Evolutionary conservation across 2,329 filamentous ascomycete species (phyloP), one percentile per base, ranked within the genome.

Genomic region (Thelonectria rubi): DNA sequence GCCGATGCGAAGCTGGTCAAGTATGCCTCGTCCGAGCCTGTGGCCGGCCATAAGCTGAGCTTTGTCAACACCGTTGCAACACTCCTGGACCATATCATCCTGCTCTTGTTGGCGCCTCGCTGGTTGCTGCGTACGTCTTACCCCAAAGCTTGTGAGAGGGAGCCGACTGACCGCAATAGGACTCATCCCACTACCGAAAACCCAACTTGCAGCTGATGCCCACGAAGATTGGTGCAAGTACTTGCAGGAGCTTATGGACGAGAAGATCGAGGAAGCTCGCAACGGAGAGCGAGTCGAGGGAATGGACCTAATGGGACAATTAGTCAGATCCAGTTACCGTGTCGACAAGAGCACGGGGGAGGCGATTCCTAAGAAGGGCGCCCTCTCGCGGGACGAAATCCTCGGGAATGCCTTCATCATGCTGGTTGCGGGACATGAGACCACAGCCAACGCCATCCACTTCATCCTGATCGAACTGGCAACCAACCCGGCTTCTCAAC

Each of bases 361-460:
- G 9, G 24, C 9, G 7, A 48, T 37, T 5, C 56, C 55, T 5
- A 75, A 74, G 61, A 64, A 72, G 6, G 78, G 76, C 12, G 74
- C 75, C 17, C 75, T 90, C n/a, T 81, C 77, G 5, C 85, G 88
- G 64, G 81, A 82, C 5, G 90, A 93, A 57, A 89, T 94, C 60
- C 78, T 91, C 26, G 90, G 90, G 52, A 93, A 93, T 71, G 87
- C 90, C 18, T 90, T 89, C 64, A 80, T 89, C 68, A 86, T 88
- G 76, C 81, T 86, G 62, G 81, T 94, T 1, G 91, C 92, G 0
- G 92, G 92, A 12, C 91, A 95, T 75, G 92, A 95, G 76, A 94
- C 91, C 1, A 91, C 91, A 2, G 91, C 91, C 49, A 92, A 91
- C 74, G 84, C 86, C 4, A 80, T 93, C 40, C 89, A 94, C 76